Percentiles rank a stretch among this genome's conserved stretches.
These are phyloP conservation scores for Heimioporus sp. DNA, from an alignment of 768 basidiomycete genomes.

Conservation along the genomic window DNA sequence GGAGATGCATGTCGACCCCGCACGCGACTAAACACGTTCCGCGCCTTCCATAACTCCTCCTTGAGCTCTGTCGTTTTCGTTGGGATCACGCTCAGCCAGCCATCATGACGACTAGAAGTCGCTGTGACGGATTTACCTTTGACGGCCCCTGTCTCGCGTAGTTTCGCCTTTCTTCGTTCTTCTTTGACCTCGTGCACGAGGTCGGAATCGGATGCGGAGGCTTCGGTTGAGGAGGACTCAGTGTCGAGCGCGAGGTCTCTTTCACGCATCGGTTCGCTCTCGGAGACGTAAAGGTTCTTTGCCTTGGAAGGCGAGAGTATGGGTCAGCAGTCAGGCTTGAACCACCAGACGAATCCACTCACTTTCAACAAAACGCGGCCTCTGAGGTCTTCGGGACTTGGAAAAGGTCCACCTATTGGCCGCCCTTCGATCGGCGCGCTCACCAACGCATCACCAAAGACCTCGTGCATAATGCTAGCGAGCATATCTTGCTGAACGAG, in stretches of 20 bases:
- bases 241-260: conserved; percentile 35
- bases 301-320: conserved; percentile 47
- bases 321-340: neutral
- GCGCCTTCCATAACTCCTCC: conserved; percentile 40
- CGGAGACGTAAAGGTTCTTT: conserved; percentile 68
- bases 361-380: conserved; percentile 84
- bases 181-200: conserved; percentile 22
- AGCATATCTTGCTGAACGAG: conserved; percentile 77
- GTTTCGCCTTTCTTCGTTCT: conserved; percentile 25
- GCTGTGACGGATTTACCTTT: conserved; percentile 27
- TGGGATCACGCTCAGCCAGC: conserved; percentile 13
- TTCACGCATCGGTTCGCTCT: conserved; percentile 33
- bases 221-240: conserved; percentile 43
- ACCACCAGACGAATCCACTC: conserved; percentile 10
- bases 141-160: conserved; percentile 34
- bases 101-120: conserved; percentile 1
- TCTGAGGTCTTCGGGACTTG: conserved; percentile 83
- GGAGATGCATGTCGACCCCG: no score
- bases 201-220: conserved; percentile 35
- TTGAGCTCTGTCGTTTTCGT: conserved; percentile 39
- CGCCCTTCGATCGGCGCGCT: conserved; percentile 46
- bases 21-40: no score
- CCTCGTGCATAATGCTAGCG: conserved; percentile 67
- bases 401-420: conserved; percentile 52
- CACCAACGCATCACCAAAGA: conserved; percentile 56